Conservation (phyloP, 805 yeast species). For the Saturnispora saitoi region DNA sequence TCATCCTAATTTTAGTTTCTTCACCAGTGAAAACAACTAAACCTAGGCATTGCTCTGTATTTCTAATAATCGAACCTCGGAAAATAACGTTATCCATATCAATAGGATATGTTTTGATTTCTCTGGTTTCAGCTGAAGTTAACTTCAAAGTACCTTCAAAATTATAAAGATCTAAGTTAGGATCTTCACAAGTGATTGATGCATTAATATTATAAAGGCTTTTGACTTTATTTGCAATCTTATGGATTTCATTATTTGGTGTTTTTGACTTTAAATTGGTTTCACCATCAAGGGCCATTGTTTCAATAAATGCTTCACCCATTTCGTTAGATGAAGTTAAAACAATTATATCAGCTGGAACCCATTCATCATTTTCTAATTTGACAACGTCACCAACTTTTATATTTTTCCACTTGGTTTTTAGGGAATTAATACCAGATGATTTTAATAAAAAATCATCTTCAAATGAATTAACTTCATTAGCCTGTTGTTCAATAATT, state of each 20-base stretch:
- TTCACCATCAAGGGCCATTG: slow-evolving; percentile 97
- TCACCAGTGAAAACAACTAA: slow-evolving; percentile 89
- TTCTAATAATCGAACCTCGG: slow-evolving; percentile 84
- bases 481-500: slow-evolving; percentile 6
- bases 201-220: slow-evolving; percentile 44
- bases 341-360: slow-evolving; percentile 84
- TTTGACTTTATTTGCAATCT: slow-evolving; percentile 39
- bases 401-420: slow-evolving; percentile 60
- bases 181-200: slow-evolving; percentile 72
- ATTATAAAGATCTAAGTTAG: slow-evolving; percentile 83
- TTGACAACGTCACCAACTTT: slow-evolving; percentile 81
- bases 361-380: slow-evolving; percentile 75
- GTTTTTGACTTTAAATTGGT: slow-evolving; percentile 75
- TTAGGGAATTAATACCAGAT: slow-evolving; percentile 17
- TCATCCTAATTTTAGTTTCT: slow-evolving; percentile 93
- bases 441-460: slow-evolving; percentile 13
- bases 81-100: slow-evolving; percentile 79
- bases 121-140: slow-evolving; percentile 17
- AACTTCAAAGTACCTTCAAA: slow-evolving; percentile 69
- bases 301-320: slow-evolving; percentile 68
- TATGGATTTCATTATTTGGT: slow-evolving; percentile 58
- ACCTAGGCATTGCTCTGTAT: slow-evolving; percentile 68
- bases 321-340: slow-evolving; percentile 62
- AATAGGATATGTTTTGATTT: slow-evolving; percentile 44
- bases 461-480: slow-evolving; percentile 21